phyloP scores from a whole-genome alignment of 2,329 filamentous ascomycete genomes.

The Ophiocordyceps australis region DNA sequence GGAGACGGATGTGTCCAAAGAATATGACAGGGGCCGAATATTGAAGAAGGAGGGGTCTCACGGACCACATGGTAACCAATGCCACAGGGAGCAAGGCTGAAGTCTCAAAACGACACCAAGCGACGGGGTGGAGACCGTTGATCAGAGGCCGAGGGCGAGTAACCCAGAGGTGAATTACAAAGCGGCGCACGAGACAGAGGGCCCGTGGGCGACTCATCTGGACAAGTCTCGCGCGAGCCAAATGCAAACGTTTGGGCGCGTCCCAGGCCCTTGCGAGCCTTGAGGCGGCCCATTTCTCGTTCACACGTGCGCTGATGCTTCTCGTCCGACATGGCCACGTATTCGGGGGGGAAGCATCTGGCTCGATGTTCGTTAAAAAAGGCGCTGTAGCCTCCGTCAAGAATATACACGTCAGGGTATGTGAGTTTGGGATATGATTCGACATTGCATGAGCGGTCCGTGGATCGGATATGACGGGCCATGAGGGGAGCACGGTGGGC shows the following conservation, averaged over 20 bases:
- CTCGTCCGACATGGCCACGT: conserved; percentile 89
- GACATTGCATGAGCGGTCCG: conserved; percentile 71
- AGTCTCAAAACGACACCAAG: conserved; percentile 42
- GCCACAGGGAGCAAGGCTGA: conserved; percentile 2
- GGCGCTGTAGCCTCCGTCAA: conserved; percentile 88
- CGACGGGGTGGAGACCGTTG: conserved; percentile 38
- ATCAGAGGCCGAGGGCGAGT: conserved; percentile 22
- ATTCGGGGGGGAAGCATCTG: conserved; percentile 85
- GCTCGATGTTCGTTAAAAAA: conserved; percentile 69
- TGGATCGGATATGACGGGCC: conserved; percentile 80
- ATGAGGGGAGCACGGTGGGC: conserved; percentile 91
- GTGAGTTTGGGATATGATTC: conserved; percentile 75
- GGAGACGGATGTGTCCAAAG: too few species aligned
- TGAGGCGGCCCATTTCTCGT: conserved; percentile 82
- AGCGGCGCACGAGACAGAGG: conserved; percentile 20
- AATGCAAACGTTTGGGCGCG: conserved; percentile 93
- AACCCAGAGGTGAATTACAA: conserved; percentile 23
- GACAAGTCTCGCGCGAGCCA: conserved; percentile 46
- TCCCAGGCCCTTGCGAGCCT: conserved; percentile 70
- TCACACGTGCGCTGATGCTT: conserved; percentile 88
- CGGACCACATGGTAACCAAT: not conserved
- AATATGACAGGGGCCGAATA: too few species aligned
- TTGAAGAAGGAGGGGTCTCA: not conserved
- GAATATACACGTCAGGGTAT: conserved; percentile 95
- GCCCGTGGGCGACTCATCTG: conserved; percentile 42